A percentile compares a stretch with the other conserved stretches of the same genome.
Conservation (phyloP, 306 rosid species). For the Cicer arietinum region DNA sequence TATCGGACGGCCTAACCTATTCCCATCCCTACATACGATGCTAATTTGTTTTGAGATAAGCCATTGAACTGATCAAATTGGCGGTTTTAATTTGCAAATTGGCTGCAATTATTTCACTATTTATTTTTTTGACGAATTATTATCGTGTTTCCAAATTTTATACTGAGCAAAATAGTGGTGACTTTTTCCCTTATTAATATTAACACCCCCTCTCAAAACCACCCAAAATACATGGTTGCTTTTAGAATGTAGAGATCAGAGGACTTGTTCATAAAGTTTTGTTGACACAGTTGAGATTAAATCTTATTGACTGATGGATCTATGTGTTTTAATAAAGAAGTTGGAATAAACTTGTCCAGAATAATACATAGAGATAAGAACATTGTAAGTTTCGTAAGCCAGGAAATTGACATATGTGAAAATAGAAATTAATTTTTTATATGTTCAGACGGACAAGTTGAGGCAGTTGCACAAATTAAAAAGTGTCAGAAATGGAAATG, state of each 20-base stretch:
- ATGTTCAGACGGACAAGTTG: constrained; percentile 8
- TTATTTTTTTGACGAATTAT: background rate
- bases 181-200: background rate
- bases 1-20: too few species aligned
- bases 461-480: constrained; percentile 19
- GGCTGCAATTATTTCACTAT: constrained; percentile 20
- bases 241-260: background rate
- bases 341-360: constrained; percentile 19
- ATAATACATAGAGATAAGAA: constrained; percentile 24
- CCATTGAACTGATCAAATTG: background rate
- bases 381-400: constrained; percentile 30
- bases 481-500: background rate
- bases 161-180: background rate
- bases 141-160: background rate
- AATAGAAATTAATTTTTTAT: constrained; percentile 19
- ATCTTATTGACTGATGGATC: background rate
- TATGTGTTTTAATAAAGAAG: constrained; percentile 21
- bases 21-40: too few species aligned
- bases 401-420: constrained; percentile 17
- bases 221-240: background rate
- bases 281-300: constrained; percentile 15
- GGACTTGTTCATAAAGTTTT: constrained; percentile 16
- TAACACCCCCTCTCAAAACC: background rate
- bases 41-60: constrained; percentile 26
- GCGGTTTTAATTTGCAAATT: constrained; percentile 19